These are phyloP conservation scores for Colletotrichum orbiculare DNA, from an alignment of 2,329 filamentous ascomycete genomes.

Conservation along the genomic window DNA sequence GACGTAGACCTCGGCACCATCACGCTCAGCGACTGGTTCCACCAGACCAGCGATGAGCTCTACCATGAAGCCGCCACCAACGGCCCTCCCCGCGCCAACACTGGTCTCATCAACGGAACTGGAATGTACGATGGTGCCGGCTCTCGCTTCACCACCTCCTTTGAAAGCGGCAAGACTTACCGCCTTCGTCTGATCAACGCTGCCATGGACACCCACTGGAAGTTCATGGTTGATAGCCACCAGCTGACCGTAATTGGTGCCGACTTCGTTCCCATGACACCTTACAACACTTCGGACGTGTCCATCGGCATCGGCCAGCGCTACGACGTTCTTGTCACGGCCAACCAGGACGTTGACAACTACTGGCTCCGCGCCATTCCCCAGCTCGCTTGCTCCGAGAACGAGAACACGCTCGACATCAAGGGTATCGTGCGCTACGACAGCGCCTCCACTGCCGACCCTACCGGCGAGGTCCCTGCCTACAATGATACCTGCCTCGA, in stretches of 20 bases:
- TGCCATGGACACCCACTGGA: conserved; percentile 55
- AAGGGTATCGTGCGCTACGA: conserved; percentile 61
- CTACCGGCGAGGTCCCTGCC: conserved; percentile 43
- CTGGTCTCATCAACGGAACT: conserved; percentile 57
- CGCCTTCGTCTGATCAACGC: conserved; percentile 61
- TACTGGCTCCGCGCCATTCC: conserved; percentile 63
- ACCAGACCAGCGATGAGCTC: conserved; percentile 53
- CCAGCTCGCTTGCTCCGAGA: conserved; percentile 53
- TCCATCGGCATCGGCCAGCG: conserved; percentile 60
- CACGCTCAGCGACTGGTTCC: conserved; percentile 69
- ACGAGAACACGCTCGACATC: conserved; percentile 54
- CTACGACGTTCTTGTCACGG: conserved; percentile 59
- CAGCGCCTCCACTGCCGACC: conserved; percentile 35
- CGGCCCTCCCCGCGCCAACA: conserved; percentile 54
- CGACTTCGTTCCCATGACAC: conserved; percentile 68
- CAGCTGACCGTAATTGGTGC: conserved; percentile 65
- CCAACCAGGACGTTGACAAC: conserved; percentile 48
- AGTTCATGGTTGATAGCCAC: conserved; percentile 67
- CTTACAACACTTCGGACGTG: conserved; percentile 62
- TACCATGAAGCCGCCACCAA: conserved; percentile 41
- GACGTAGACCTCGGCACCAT: conserved; percentile 72
- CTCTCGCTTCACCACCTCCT: conserved; percentile 49
- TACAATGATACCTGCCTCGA: conserved; percentile 47
- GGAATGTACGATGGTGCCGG: conserved; percentile 50
- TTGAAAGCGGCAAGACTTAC: conserved; percentile 56